Evolutionary conservation across 768 basidiomycete species (phyloP).

Genomic region (Termitomyces sp.): DNA sequence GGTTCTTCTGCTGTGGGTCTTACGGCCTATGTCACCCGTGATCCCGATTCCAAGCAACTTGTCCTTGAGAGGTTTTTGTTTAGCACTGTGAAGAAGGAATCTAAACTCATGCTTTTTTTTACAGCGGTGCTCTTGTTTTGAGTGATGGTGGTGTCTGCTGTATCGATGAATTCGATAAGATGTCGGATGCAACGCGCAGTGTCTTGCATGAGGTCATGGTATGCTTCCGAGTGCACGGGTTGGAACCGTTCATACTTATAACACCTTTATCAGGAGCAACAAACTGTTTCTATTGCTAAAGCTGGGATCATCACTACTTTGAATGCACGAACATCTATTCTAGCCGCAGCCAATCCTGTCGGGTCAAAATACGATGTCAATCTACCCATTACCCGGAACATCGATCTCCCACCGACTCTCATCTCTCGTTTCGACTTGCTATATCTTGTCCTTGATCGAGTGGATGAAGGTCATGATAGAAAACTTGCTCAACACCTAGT

Average conservation of each 20-base stretch:
- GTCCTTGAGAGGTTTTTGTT: constrained; percentile 81
- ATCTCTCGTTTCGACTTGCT: constrained; percentile 97
- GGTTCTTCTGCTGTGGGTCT: constrained; percentile 98
- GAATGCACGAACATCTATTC: constrained; percentile 96
- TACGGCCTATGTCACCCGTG: constrained; percentile 96
- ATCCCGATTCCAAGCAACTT: constrained; percentile 97
- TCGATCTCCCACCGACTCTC: constrained; percentile 94
- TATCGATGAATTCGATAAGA: constrained; percentile 99
- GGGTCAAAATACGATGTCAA: constrained; percentile 93
- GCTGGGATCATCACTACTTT: constrained; percentile 98
- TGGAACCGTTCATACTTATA: neutral
- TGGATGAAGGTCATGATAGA: constrained; percentile 85
- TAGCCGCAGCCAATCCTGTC: constrained; percentile 97
- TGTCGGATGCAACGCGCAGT: constrained; percentile 96
- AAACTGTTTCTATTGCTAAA: constrained; percentile 98
- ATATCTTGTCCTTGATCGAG: constrained; percentile 92
- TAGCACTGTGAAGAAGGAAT: neutral
- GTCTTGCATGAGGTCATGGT: constrained; percentile 99
- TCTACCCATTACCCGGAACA: constrained; percentile 90
- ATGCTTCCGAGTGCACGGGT: neutral
- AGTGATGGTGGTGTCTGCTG: constrained; percentile 98
- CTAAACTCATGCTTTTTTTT: neutral
- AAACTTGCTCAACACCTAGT: constrained; percentile 90
- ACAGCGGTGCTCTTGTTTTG: constrained; percentile 86
- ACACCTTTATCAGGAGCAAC: constrained; percentile 73